Conservation (phyloP, 352 stramenopile species). For the Phytophthora rubi region DNA sequence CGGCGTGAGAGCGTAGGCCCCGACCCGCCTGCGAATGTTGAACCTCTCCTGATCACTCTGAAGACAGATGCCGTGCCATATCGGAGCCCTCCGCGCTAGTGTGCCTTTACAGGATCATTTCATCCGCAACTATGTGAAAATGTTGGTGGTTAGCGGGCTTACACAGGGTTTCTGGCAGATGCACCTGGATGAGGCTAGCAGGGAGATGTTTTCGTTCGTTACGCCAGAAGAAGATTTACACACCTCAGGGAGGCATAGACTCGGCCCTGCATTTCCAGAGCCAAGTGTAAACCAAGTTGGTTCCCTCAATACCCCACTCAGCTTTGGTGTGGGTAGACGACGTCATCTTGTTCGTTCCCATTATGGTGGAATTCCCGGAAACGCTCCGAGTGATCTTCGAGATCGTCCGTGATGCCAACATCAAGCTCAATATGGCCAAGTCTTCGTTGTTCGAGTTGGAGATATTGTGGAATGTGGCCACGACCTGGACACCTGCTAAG, state of each 20-base stretch:
- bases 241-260: neutral
- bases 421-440: neutral
- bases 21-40: neutral
- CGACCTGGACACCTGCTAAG: no score
- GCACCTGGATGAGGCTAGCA: neutral
- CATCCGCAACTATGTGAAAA: neutral
- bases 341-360: neutral
- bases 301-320: no score
- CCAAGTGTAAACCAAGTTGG: neutral
- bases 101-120: slow-evolving; percentile 5
- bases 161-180: neutral
- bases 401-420: neutral
- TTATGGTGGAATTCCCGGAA: neutral
- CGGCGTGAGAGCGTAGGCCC: neutral
- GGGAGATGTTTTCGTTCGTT: neutral
- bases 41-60: slow-evolving; percentile 3
- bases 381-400: neutral
- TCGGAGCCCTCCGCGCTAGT: slow-evolving; percentile 2
- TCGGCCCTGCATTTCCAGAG: neutral
- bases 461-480: neutral
- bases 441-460: neutral
- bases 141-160: neutral
- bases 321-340: neutral
- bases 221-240: neutral
- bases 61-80: neutral